Percentiles rank a stretch among this genome's conserved stretches.
Conservation (phyloP, 441 rosid genomes). For the Bocquillonia castaneifolia region DNA sequence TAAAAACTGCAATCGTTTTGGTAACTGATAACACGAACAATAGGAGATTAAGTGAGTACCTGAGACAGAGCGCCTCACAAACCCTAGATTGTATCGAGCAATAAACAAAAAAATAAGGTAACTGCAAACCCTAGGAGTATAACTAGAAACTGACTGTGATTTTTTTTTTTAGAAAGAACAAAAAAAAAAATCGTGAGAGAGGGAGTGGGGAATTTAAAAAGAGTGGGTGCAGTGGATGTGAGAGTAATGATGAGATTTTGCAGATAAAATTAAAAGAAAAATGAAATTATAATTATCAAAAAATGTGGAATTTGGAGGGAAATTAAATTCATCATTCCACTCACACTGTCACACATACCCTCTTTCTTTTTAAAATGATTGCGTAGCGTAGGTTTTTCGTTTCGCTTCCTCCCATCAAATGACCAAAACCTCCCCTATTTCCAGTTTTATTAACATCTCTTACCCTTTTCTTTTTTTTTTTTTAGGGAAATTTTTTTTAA, state of each 20-base stretch:
- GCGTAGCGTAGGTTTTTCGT: conserved; percentile 13
- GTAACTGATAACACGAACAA: not conserved
- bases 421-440: too few relatives aligned
- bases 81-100: conserved; percentile 16
- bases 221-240: not conserved
- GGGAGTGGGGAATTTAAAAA: not conserved
- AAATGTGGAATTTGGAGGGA: not conserved
- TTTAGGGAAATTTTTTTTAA: too few relatives aligned
- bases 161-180: not conserved
- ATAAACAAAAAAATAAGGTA: not conserved
- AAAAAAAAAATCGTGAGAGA: not conserved
- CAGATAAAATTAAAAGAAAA: not conserved
- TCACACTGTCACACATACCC: too few relatives aligned
- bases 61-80: not conserved
- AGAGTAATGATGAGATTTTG: conserved; percentile 6
- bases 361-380: too few relatives aligned
- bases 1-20: not conserved
- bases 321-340: not conserved
- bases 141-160: not conserved
- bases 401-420: not conserved
- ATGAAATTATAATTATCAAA: not conserved
- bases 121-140: conserved; percentile 11
- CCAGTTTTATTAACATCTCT: too few relatives aligned
- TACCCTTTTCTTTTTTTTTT: too few relatives aligned
- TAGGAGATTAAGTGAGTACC: conserved; percentile 5